Percentiles rank a stretch among this genome's conserved stretches.
Conservation (phyloP, 1,284 basidiomycete species). For the Phylloporus gajari region DNA sequence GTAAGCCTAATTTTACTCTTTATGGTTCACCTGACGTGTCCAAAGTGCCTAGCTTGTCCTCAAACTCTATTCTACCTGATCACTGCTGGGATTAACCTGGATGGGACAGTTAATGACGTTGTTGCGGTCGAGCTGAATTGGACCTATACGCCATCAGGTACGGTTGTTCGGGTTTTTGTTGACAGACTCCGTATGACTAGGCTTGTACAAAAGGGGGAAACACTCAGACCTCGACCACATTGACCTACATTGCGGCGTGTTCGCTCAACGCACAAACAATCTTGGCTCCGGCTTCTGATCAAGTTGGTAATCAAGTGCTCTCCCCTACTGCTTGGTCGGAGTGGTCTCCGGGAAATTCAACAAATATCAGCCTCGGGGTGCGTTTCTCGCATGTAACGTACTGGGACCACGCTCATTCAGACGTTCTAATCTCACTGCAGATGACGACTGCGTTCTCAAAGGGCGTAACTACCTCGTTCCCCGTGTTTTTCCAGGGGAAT, state of each 20-base stretch:
- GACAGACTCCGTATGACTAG: background rate
- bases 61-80: background rate
- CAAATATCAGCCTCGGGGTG: slow-evolving; percentile 7
- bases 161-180: background rate
- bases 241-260: background rate
- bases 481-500: background rate
- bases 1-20: background rate
- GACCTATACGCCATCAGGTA: background rate
- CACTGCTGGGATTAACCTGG: background rate
- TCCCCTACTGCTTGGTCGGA: slow-evolving; percentile 6
- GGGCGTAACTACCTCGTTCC: background rate
- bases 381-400: background rate
- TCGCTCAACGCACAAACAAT: background rate
- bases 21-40: background rate
- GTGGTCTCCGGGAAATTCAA: slow-evolving; percentile 6
- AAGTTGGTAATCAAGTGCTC: no score
- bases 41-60: background rate
- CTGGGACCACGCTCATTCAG: no score
- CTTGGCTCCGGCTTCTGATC: background rate
- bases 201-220: background rate
- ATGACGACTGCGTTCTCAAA: background rate
- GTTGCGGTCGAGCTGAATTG: background rate
- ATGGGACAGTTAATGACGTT: background rate
- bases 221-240: background rate
- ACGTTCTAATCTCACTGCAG: background rate